These are phyloP conservation scores for Lachancea sp. DNA, from an alignment of 805 yeast species.

Conservation along the genomic window DNA sequence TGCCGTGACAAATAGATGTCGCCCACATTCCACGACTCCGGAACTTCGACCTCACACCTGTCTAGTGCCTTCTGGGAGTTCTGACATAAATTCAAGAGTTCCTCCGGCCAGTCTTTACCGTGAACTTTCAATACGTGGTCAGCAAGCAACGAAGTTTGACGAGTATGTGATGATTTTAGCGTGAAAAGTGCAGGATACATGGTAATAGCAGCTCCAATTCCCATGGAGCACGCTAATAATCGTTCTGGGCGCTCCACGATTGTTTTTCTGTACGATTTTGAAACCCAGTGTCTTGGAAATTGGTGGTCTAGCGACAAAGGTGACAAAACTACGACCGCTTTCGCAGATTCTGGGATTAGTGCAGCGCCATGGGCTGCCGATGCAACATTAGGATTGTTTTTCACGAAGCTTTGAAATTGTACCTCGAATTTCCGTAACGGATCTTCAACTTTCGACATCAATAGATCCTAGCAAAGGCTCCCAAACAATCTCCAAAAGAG, in stretches of 20 bases:
- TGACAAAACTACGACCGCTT: conserved; percentile 56
- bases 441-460: conserved; percentile 19
- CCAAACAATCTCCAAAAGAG: too few relatives aligned
- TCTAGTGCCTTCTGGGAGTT: conserved; percentile 50
- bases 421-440: conserved; percentile 37
- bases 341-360: conserved; percentile 36
- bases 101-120: conserved; percentile 66
- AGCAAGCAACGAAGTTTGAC: conserved; percentile 43
- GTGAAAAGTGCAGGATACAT: conserved; percentile 57
- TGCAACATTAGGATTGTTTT: conserved; percentile 33
- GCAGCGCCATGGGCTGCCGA: conserved; percentile 33
- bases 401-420: conserved; percentile 40
- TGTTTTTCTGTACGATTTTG: conserved; percentile 56
- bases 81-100: conserved; percentile 50
- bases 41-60: conserved; percentile 60
- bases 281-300: conserved; percentile 71
- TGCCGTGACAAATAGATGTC: conserved; percentile 67
- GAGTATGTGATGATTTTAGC: conserved; percentile 36
- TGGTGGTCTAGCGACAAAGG: conserved; percentile 67
- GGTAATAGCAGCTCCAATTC: conserved; percentile 68
- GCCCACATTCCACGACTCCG: conserved; percentile 75
- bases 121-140: conserved; percentile 65
- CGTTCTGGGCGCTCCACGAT: conserved; percentile 83
- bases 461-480: too few relatives aligned
- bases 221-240: conserved; percentile 67